Conservation (phyloP, 345 rosid species). For the Eucalyptus leucophloia region DNA sequence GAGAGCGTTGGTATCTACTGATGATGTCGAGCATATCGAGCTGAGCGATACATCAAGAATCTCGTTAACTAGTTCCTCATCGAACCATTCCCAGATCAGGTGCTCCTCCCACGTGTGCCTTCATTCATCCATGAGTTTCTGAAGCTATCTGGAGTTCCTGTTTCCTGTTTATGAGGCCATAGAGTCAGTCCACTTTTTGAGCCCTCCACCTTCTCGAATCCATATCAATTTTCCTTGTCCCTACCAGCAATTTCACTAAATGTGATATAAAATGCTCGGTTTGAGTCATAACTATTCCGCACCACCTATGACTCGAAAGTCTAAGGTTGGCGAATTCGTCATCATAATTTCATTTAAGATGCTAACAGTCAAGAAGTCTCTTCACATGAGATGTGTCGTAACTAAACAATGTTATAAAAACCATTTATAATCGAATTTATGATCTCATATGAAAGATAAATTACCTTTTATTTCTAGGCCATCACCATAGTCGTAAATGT, state of each 20-base stretch:
- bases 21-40: not conserved
- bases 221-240: not conserved
- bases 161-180: not conserved
- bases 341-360: not conserved
- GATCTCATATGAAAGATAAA: not conserved
- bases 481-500: not conserved
- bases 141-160: not conserved
- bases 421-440: not conserved
- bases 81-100: not conserved
- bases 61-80: not conserved
- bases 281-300: fast-evolving
- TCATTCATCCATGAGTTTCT: not conserved
- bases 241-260: not conserved
- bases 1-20: not conserved
- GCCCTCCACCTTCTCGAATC: not conserved
- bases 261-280: fast-evolving
- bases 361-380: not conserved
- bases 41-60: not conserved
- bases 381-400: fast-evolving
- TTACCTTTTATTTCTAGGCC: not conserved
- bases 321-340: fast-evolving
- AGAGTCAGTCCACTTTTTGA: not conserved
- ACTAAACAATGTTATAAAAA: fast-evolving
- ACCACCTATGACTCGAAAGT: fast-evolving
- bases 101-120: not conserved